Evolutionary conservation across 1,284 basidiomycete species (phyloP).

Genomic region (Schizophyllum amplum): DNA sequence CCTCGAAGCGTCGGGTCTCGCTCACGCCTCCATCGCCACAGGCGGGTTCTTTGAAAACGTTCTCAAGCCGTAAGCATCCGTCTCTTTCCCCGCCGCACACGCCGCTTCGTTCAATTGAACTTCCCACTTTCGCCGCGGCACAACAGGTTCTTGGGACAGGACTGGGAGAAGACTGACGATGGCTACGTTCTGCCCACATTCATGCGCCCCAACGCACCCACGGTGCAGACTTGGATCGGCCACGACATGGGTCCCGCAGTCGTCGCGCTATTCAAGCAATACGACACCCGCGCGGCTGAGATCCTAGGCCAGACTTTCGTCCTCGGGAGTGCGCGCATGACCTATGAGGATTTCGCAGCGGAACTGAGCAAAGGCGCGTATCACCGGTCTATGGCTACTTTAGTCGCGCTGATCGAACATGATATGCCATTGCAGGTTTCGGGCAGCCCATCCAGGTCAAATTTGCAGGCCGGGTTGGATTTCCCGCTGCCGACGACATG

Average conservation of each 20-base stretch:
- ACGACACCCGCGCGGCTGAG: constrained; percentile 4
- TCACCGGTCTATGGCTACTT: neutral
- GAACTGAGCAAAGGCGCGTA: constrained; percentile 4
- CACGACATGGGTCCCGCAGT: constrained; percentile 9
- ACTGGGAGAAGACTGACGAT: constrained; percentile 3
- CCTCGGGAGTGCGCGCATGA: constrained; percentile 2
- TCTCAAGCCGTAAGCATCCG: neutral
- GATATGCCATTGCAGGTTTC: constrained; percentile 1
- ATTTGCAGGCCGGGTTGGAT: constrained; percentile 1
- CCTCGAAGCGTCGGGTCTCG: constrained; percentile 2
- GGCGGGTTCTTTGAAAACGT: constrained; percentile 9
- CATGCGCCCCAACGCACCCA: neutral
- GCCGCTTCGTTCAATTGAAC: too few relatives aligned
- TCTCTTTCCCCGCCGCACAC: too few relatives aligned
- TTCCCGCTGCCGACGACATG: constrained; percentile 9
- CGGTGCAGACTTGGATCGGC: constrained; percentile 4
- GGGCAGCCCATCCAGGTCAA: constrained; percentile 5
- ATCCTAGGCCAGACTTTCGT: constrained; percentile 5
- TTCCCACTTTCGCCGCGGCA: neutral
- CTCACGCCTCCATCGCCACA: constrained; percentile 1
- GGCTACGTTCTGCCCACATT: constrained; percentile 3
- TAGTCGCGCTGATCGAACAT: too few relatives aligned
- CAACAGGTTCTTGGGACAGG: neutral
- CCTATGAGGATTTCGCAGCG: constrained; percentile 4
- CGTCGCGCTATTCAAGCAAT: constrained; percentile 9